Evolutionary conservation across 495 filamentous ascomycete genomes (phyloP).

Genomic region (Chaetomium tenue): DNA sequence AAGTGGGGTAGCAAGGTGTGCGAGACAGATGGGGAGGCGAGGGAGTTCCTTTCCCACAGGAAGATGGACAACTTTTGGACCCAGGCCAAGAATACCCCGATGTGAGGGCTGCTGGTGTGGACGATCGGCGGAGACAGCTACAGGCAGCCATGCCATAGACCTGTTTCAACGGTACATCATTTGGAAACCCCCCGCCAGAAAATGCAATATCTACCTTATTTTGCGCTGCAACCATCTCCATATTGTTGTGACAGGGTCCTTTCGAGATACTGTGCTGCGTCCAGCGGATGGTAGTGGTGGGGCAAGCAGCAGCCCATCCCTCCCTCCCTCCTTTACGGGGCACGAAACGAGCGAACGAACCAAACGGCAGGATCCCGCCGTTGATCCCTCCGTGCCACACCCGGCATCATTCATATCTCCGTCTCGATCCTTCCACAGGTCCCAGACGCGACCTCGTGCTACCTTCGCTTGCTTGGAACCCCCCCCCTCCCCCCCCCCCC

Average conservation of each 20-base stretch:
- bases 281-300: background rate
- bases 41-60: constrained; percentile 69
- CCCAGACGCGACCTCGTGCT: background rate
- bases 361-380: background rate
- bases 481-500: too few relatives aligned
- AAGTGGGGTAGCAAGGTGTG: constrained; percentile 83
- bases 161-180: background rate
- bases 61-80: constrained; percentile 98
- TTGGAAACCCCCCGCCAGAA: too few relatives aligned
- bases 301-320: background rate
- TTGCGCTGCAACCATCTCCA: background rate
- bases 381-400: background rate
- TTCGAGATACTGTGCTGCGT: background rate
- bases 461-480: too few relatives aligned
- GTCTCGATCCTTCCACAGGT: background rate
- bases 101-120: background rate
- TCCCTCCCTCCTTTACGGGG: background rate
- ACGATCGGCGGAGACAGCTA: background rate
- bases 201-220: too few relatives aligned
- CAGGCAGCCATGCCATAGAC: background rate
- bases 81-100: constrained; percentile 64
- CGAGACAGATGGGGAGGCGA: constrained; percentile 84
- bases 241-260: background rate
- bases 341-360: too few relatives aligned
- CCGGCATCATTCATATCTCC: background rate